Evolutionary conservation across 441 rosid species (phyloP), one percentile per base, ranked within the genome.

Genomic region (Raphanus hybrid): DNA sequence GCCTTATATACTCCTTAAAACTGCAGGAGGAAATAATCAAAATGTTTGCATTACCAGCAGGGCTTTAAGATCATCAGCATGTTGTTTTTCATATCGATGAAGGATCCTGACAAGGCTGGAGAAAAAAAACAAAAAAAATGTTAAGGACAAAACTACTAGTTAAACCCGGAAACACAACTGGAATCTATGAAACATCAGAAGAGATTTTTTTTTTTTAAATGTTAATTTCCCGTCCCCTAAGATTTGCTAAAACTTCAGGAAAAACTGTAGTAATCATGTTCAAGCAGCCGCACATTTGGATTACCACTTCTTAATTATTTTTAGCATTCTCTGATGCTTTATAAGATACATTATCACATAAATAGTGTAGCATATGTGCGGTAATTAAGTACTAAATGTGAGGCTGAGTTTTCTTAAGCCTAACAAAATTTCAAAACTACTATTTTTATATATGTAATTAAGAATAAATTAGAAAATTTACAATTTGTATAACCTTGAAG

Each of bases 321-420:
- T 34, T 37, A 11, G 14, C 52, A 45, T 45, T 0, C 14, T 45
- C 52, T 11, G 52, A 45, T 11, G 14, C 52, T 45, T 11, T 3
- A 14, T 45, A 45, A 45, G 52, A 45, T 45, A 45, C 52, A 4
- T 2, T 14, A 45, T 45, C 52, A 45, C 52, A 7, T 37, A 34
- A 34, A 34, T 37, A 37, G 3, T 50, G 8, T 50, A 45, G 54
- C 16, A 50, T 50, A 50, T 14, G 18, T 50, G 18, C 18, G 8
- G 57, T 50, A 1, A 14, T 50, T 4, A n/a, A 50, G 57, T n/a
- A 10, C 27, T 43, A 57, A 54, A 11, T 54, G 65, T 15, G 70
- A 23, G 79, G 14, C 34, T 62, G 39, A 34, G 39, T 27, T 41
- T 70, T 39, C 52, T 8, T 23, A 1, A 76, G 54, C n/a, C 55